Evolutionary conservation across 257 asterid genomes (phyloP).

Genomic region (Jaltomata sinuosa): DNA sequence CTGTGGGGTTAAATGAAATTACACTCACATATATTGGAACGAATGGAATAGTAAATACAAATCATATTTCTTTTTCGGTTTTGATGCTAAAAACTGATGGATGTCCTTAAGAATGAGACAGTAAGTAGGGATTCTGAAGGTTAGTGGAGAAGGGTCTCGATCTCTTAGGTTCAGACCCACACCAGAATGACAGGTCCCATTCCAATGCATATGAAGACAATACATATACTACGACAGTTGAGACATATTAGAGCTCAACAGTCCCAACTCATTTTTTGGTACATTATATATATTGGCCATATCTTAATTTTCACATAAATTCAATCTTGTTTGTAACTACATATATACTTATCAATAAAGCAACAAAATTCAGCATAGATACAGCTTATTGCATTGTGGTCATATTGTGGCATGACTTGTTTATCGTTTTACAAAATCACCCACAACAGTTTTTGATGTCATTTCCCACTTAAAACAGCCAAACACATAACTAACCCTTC

Average conservation of each 20-base stretch:
- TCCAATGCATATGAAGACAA: slow-evolving; percentile 10
- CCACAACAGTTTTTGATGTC: not conserved
- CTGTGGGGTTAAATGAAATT: not conserved
- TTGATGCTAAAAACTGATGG: slow-evolving; percentile 1
- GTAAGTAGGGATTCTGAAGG: slow-evolving; percentile 7
- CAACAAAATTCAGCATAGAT: not conserved
- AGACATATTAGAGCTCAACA: not conserved
- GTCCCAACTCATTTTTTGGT: slow-evolving; percentile 7
- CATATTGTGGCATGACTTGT: not conserved
- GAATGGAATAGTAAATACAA: not conserved
- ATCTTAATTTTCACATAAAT: not conserved
- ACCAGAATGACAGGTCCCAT: slow-evolving; percentile 14
- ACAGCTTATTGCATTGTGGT: not conserved
- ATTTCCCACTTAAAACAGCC: not conserved
- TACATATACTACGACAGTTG: not conserved
- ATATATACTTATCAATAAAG: not conserved
- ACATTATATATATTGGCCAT: not conserved
- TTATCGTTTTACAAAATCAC: not conserved
- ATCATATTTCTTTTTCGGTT: slow-evolving; percentile 4
- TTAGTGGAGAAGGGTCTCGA: not conserved
- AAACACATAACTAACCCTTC: not conserved
- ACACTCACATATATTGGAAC: not conserved
- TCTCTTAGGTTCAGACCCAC: slow-evolving; percentile 21
- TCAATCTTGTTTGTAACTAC: not conserved
- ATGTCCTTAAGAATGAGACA: slow-evolving; percentile 20